Percentiles rank a stretch among this genome's conserved stretches.
These are phyloP conservation scores for Volutella citrinella DNA, from an alignment of 2,329 filamentous ascomycete species.

Conservation along the genomic window DNA sequence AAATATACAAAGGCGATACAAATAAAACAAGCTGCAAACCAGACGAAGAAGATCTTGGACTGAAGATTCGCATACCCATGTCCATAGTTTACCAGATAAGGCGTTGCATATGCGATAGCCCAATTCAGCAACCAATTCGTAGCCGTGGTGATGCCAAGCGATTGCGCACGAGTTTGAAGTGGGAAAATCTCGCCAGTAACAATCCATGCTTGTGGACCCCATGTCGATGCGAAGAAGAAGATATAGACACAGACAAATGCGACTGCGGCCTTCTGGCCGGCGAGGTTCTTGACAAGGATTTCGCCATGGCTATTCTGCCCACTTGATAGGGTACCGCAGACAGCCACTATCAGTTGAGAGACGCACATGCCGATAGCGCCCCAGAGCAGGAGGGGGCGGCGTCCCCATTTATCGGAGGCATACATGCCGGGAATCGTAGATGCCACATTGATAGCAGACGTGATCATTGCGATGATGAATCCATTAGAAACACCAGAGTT, in stretches of 20 bases:
- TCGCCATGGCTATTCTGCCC: conserved; percentile 44
- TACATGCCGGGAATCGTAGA: conserved; percentile 32
- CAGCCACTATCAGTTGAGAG: conserved; percentile 56
- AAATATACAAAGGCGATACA: conserved; percentile 72
- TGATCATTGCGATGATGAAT: conserved; percentile 32
- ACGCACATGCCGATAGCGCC: conserved; percentile 59
- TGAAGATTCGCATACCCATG: conserved; percentile 68
- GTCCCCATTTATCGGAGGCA: conserved; percentile 36
- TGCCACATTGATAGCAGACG: conserved; percentile 30
- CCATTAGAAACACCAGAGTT: conserved; percentile 30
- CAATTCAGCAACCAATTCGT: conserved; percentile 76
- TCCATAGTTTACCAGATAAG: conserved; percentile 74
- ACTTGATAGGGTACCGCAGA: conserved; percentile 52
- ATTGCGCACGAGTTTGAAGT: conserved; percentile 69
- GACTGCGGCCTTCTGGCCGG: conserved; percentile 50
- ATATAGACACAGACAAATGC: conserved; percentile 69
- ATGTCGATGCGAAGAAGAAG: too few relatives aligned
- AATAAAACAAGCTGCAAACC: conserved; percentile 68
- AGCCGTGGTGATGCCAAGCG: conserved; percentile 65
- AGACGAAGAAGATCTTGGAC: conserved; percentile 76
- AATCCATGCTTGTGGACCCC: conserved; percentile 50
- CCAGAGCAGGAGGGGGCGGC: conserved; percentile 58
- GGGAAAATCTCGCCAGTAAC: conserved; percentile 54
- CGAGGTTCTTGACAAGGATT: conserved; percentile 45
- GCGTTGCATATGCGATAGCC: conserved; percentile 76